Evolutionary conservation across 2,329 filamentous ascomycete genomes (phyloP).

Genomic region (Hypoxylon sp.): DNA sequence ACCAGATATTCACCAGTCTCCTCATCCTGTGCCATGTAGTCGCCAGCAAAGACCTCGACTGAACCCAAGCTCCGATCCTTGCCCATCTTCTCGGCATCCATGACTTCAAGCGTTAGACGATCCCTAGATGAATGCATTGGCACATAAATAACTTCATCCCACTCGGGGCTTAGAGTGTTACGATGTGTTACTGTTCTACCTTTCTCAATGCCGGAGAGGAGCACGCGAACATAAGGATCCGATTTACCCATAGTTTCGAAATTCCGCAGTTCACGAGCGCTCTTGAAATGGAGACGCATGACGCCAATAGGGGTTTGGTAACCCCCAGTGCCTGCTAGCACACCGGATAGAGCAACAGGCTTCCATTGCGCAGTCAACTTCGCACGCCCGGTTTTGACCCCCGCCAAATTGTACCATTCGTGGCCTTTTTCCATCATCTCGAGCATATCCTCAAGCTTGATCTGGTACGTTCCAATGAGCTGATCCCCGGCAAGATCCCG

Average conservation of each 20-base stretch:
- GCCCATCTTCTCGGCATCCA: slow-evolving; percentile 94
- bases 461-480: slow-evolving; percentile 91
- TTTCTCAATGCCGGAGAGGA: slow-evolving; percentile 92
- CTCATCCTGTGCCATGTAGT: slow-evolving; percentile 84
- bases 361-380: slow-evolving; percentile 97
- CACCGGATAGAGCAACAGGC: slow-evolving; percentile 87
- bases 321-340: slow-evolving; percentile 82
- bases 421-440: slow-evolving; percentile 92
- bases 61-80: slow-evolving; percentile 91
- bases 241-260: slow-evolving; percentile 97
- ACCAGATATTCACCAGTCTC: slow-evolving; percentile 86
- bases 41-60: slow-evolving; percentile 80
- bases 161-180: slow-evolving; percentile 95
- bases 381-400: slow-evolving; percentile 84
- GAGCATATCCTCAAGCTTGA: slow-evolving; percentile 94
- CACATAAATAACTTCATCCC: slow-evolving; percentile 95
- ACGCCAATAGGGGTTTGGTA: slow-evolving; percentile 96
- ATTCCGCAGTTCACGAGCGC: slow-evolving; percentile 86
- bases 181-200: slow-evolving; percentile 94
- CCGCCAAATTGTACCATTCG: slow-evolving; percentile 94
- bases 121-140: slow-evolving; percentile 89
- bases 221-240: slow-evolving; percentile 90
- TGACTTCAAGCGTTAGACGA: slow-evolving; percentile 89
- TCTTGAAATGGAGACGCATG: slow-evolving; percentile 92
- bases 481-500: slow-evolving; percentile 87